Evolutionary conservation across 1,139 yeast genomes (phyloP).

Genomic region (Tardiomyces digboiensis): DNA sequence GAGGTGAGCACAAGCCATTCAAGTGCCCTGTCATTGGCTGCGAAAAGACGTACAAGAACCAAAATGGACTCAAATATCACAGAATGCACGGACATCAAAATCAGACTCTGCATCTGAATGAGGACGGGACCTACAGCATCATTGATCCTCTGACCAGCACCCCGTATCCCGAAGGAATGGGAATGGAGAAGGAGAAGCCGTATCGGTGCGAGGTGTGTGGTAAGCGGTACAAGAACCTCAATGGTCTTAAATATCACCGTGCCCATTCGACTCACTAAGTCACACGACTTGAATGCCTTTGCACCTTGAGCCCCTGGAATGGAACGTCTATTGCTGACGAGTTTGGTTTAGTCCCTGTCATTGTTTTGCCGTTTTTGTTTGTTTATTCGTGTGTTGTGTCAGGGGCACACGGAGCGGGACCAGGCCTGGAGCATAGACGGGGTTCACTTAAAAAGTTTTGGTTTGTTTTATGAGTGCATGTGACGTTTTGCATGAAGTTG

Average conservation of each 20-base stretch:
- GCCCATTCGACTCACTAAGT: slow-evolving; percentile 92
- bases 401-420: too few species aligned
- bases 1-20: slow-evolving; percentile 89
- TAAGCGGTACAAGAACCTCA: slow-evolving; percentile 88
- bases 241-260: slow-evolving; percentile 94
- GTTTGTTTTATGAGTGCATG: neutral
- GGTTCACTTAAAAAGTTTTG: neutral
- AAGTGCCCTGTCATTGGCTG: slow-evolving; percentile 98
- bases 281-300: neutral
- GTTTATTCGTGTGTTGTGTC: too few species aligned
- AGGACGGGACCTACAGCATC: slow-evolving; percentile 88
- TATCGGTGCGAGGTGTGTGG: slow-evolving; percentile 98
- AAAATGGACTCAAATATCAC: slow-evolving; percentile 94
- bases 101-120: slow-evolving; percentile 81
- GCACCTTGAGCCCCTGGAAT: neutral
- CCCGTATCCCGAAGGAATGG: slow-evolving; percentile 83
- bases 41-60: slow-evolving; percentile 95
- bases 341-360: neutral
- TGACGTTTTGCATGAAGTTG: neutral
- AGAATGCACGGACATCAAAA: slow-evolving; percentile 96
- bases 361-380: neutral
- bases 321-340: neutral
- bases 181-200: slow-evolving; percentile 95
- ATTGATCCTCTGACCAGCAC: slow-evolving; percentile 90
- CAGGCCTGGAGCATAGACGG: neutral